Evolutionary conservation across 805 yeast genomes (phyloP), one percentile per base, ranked within the genome.

Genomic region (Yarrowia sp.): DNA sequence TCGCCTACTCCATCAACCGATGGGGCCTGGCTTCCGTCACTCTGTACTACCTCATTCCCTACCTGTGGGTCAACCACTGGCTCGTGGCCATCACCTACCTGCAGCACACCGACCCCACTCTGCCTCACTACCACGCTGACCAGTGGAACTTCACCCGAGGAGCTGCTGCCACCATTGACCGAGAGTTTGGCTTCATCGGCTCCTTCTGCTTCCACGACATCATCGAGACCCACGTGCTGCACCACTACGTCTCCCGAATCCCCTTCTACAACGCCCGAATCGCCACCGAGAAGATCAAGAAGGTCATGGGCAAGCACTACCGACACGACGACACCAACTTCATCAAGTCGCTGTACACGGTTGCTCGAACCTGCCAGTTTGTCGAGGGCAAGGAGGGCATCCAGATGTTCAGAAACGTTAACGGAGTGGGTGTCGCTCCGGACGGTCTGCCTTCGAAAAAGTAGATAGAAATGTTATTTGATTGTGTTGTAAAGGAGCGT

Each of bases 191-290:
- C 38, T 88, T 90, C 76, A 81, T 89, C 70, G 97, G 97, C 68
- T 81, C 85, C 76, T 85, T 85, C 83, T 81, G 89, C 74, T 88
- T 91, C 86, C 97, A 91, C 79, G 96, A 90, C 77, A 91, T 91
- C 75, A 90, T 91, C 75, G 97, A 91, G 80, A 91, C 97, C 66
- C 97, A 91, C 76, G 96, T 91, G 67, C 83, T 89, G 74, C 97
- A 91, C 80, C 97, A 91, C 80, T 91, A 85, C 78, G 87, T 85
- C 71, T 87, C 93, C 12, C 83, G 96, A 78, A 90, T 91, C 72
- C 97, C 97, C 58, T 91, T 91, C 81, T 91, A 91, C 83, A 88
- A 90, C 73, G 96, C 71, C 60, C 71, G 94, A 77, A 86, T 85
- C 74, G 95, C 90, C 60, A 83, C 91, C 69, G 91, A 80, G 70